Conservation (phyloP, 2,329 filamentous ascomycete genomes). For the Amauroascus verrucosus region DNA sequence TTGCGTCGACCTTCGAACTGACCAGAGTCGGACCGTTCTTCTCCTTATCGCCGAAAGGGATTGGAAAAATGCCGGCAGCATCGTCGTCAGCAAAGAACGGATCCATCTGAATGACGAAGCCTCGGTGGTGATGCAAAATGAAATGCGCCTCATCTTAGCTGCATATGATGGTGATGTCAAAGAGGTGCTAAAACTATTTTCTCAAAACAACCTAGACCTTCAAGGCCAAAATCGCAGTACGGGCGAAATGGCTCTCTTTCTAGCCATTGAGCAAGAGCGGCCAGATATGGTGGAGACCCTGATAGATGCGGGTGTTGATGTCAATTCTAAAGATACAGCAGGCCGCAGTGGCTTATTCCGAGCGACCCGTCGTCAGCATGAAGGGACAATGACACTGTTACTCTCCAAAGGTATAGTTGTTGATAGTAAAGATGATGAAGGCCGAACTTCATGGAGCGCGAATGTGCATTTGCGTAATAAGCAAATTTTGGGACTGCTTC, state of each 20-base stretch:
- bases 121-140: not conserved
- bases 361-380: conserved; percentile 17
- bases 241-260: not conserved
- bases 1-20: not conserved
- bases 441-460: not conserved
- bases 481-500: not conserved
- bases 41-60: not conserved
- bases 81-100: not conserved
- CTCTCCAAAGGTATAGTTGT: not conserved
- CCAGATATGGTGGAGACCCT: not conserved
- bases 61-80: not conserved
- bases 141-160: not conserved
- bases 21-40: not conserved
- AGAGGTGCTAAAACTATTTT: not conserved
- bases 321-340: not conserved
- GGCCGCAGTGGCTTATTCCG: not conserved
- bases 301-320: conserved; percentile 14
- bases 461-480: not conserved
- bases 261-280: not conserved
- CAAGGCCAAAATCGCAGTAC: not conserved
- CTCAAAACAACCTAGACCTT: no score
- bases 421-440: not conserved
- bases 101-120: not conserved
- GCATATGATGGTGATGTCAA: not conserved
- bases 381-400: conserved; percentile 17